Evolutionary conservation across 768 basidiomycete species (phyloP).

Genomic region (Lepiota venenata): DNA sequence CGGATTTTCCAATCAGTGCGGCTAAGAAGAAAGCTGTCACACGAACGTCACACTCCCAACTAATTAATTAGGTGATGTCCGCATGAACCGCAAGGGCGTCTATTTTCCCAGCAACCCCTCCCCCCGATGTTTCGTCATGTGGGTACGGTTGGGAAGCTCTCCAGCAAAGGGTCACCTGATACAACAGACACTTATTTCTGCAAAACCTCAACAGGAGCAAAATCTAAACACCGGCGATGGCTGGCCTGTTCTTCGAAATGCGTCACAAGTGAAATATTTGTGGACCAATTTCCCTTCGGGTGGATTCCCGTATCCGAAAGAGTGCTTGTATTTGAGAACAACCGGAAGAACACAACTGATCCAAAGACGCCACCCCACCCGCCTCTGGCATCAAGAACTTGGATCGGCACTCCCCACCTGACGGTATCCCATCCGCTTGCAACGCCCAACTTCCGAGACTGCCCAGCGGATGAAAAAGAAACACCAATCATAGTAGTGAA

Average conservation of each 20-base stretch:
- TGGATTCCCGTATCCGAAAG: not conserved
- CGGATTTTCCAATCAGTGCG: constrained; percentile 8
- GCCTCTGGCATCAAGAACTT: not conserved
- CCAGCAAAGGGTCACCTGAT: not conserved
- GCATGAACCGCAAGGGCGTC: not conserved
- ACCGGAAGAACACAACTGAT: not conserved
- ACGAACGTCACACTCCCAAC: not conserved
- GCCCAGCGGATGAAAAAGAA: too few relatives aligned
- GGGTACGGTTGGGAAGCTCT: not conserved
- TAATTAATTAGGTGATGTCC: not conserved
- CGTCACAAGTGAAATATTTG: too few relatives aligned
- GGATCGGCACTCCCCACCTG: constrained; percentile 2
- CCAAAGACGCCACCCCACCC: constrained; percentile 5
- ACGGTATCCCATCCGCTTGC: not conserved
- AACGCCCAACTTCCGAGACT: too few relatives aligned
- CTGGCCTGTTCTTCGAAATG: not conserved
- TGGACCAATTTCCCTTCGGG: not conserved
- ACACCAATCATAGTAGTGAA: not conserved
- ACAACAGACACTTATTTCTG: not conserved
- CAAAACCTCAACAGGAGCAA: not conserved
- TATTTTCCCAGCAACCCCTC: too few relatives aligned
- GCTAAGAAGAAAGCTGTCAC: not conserved
- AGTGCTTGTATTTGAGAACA: not conserved
- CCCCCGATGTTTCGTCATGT: too few relatives aligned
- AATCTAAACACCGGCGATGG: not conserved